Base-by-base conservation (phyloP, 345 rosid genomes). In the Sonneratia caseolaris region DNA sequence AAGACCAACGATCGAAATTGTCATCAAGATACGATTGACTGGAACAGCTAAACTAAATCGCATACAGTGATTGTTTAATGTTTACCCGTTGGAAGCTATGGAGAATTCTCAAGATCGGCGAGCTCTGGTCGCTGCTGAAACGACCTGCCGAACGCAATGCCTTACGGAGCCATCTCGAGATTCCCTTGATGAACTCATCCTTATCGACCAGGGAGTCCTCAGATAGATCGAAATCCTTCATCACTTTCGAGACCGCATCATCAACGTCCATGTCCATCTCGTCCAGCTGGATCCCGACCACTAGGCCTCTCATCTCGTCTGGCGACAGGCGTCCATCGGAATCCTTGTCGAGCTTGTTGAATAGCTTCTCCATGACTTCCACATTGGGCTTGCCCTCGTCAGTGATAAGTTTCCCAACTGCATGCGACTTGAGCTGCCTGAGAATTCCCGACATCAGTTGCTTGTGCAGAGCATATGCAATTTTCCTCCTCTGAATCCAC, bases 361-460 rank as follows among this genome's bases (percentile, higher is more conserved):
- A 87, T 35, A 87, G 71, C 84, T 85, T 84, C 79, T 37, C 21
- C 9, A 47, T 42, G 59, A 43, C 64, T 8, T 27, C 53, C 38
- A 0, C 21, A 53, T 86, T 64, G 57, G 84, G 84, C 48, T 75
- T 68, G 42, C 86, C 82, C 57, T 76, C 82, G 43, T 82, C 75
- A 11, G 70, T 72, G 22, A 81, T 24, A 45, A 84, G 80, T 36
- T 77, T 81, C 66, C 85, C 90, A 8, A 84, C 27, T 43, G 81
- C 38, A 0, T 70, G 75, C 16, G 73, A 68, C 61, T 69, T 82
- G 36, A 84, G 64, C 66, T 79, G 80, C 56, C 76, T 72, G n/a
- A 86, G 62, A 68, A 86, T 74, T 76, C 75, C 82, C 38, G 90
- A 86, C 16, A 82, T 84, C 32, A 86, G 56, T 7, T 75, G 89